Conservation (phyloP, 441 rosid genomes). For the Mallotus repandus region DNA sequence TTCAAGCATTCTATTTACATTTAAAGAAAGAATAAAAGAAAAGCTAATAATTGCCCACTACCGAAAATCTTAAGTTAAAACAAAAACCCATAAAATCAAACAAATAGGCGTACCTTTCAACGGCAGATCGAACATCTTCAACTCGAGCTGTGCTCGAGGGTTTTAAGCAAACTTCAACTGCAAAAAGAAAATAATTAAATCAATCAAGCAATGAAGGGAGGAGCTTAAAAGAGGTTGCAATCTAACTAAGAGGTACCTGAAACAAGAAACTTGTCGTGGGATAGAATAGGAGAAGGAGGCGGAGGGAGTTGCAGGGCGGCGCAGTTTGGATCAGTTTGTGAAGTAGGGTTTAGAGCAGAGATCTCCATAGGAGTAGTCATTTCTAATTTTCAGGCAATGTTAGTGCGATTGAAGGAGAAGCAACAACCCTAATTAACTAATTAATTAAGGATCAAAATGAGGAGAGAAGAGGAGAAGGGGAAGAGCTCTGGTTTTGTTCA, state of each 20-base stretch:
- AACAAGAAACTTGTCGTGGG: slow-evolving; percentile 55
- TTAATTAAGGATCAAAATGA: neutral
- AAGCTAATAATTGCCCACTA: neutral
- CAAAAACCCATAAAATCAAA: neutral
- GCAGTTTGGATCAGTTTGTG: slow-evolving; percentile 32
- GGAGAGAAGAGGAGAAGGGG: neutral
- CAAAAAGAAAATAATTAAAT: neutral
- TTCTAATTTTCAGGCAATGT: neutral
- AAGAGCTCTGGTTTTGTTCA: too few relatives aligned
- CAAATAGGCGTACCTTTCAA: slow-evolving; percentile 50
- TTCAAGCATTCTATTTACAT: slow-evolving; percentile 72
- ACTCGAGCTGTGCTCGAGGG: slow-evolving; percentile 73
- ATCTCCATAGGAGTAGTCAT: slow-evolving; percentile 76
- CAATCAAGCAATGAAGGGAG: neutral
- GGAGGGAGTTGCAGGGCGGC: slow-evolving; percentile 20
- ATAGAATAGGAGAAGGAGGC: slow-evolving; percentile 33
- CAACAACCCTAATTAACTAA: too few relatives aligned
- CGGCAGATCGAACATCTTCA: slow-evolving; percentile 61
- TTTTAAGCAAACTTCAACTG: slow-evolving; percentile 92
- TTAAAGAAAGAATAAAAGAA: neutral
- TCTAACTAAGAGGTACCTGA: slow-evolving; percentile 43
- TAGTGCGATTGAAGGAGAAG: too few relatives aligned
- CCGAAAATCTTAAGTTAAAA: too few relatives aligned
- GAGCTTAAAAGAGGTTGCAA: neutral
- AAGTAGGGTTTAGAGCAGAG: slow-evolving; percentile 31